These are phyloP conservation scores for Circinella umbellata DNA, from an alignment of 371 early-diverging fungal species.

Conservation along the genomic window DNA sequence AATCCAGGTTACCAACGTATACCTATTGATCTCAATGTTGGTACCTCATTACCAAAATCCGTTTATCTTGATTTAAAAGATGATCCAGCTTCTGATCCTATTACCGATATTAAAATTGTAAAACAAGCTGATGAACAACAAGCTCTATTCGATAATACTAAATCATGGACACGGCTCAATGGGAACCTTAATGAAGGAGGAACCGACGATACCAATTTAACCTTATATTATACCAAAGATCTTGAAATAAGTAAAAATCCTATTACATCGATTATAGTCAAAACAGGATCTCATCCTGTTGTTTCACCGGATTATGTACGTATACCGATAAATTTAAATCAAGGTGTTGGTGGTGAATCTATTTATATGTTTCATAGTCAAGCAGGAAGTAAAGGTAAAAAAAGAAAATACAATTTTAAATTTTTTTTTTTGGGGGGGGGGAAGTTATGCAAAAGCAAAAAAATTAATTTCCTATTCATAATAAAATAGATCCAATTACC, in stretches of 20 bases:
- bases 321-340: conserved; percentile 38
- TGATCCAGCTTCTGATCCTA: conserved; percentile 25
- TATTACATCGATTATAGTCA: conserved; percentile 35
- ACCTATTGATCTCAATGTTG: conserved; percentile 48
- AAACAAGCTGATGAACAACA: conserved; percentile 16
- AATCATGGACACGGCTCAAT: conserved; percentile 25
- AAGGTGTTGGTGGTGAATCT: conserved; percentile 32
- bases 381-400: conserved; percentile 31
- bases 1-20: conserved; percentile 51
- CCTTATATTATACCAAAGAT: conserved; percentile 40
- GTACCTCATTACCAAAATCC: conserved; percentile 26
- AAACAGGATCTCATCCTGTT: conserved; percentile 30
- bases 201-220: conserved; percentile 27
- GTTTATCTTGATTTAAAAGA: conserved; percentile 54
- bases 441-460: not conserved
- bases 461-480: no score
- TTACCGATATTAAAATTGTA: conserved; percentile 27
- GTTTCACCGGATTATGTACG: conserved; percentile 39
- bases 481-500: conserved; percentile 49
- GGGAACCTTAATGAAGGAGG: conserved; percentile 39
- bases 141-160: no score
- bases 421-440: no score
- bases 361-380: conserved; percentile 39
- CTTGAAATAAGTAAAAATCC: conserved; percentile 28
- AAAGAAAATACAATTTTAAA: no score